A percentile compares a stretch with the other conserved stretches of the same genome.
Conservation (phyloP, 176 grass and related monocot species). For the Oryza officinalis region DNA sequence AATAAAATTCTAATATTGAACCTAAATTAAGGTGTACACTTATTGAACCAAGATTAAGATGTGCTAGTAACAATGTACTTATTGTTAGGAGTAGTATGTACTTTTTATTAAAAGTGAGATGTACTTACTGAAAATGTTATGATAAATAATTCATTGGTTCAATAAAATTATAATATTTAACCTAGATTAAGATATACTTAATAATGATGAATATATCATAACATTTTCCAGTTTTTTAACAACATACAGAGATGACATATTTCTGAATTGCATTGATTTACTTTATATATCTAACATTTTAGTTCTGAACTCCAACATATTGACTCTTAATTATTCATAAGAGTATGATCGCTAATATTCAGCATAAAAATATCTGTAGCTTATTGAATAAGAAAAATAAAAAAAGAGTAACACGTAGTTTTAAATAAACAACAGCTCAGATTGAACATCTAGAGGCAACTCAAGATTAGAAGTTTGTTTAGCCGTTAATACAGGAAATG, state of each 20-base stretch:
- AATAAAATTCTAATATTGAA: constrained; percentile 13
- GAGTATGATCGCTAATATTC: background rate
- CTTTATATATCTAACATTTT: background rate
- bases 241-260: background rate
- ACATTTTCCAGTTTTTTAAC: constrained; percentile 1
- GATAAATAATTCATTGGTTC: no score
- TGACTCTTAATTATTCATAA: background rate
- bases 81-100: no score
- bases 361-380: background rate
- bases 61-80: no score
- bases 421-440: background rate
- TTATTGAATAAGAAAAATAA: background rate
- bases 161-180: no score
- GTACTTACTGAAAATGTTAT: no score
- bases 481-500: background rate
- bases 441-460: background rate
- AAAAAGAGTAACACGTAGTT: background rate
- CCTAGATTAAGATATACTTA: background rate
- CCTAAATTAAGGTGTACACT: no score
- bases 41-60: no score
- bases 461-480: constrained; percentile 16
- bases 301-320: constrained; percentile 1
- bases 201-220: background rate
- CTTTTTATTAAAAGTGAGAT: no score
- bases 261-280: background rate